Percentiles rank a stretch among this genome's conserved stretches.
Conservation (phyloP, 768 basidiomycete species). For the Suillus decipiens region DNA sequence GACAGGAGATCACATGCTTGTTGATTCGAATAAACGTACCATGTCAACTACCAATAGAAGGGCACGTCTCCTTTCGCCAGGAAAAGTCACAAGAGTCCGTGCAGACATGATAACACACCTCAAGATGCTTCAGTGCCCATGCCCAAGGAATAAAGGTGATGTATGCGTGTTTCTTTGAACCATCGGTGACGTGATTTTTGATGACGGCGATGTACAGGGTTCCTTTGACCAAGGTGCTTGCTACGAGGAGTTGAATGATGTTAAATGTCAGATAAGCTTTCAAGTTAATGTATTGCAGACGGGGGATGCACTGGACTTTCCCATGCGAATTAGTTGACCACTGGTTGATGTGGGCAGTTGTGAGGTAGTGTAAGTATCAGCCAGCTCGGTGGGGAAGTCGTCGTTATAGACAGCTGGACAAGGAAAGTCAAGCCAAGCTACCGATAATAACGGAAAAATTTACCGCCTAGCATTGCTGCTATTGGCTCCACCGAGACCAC, state of each 20-base stretch:
- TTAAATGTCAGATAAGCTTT: too few species aligned
- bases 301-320: too few species aligned
- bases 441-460: not conserved
- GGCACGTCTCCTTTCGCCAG: not conserved
- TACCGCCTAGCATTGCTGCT: slow-evolving; percentile 16
- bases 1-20: not conserved
- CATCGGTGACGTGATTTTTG: too few species aligned
- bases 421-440: not conserved
- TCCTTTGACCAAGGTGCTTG: too few species aligned
- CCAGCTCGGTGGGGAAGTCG: slow-evolving; percentile 23
- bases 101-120: not conserved
- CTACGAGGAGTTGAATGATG: too few species aligned
- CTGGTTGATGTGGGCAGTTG: too few species aligned
- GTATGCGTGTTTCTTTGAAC: too few species aligned
- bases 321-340: too few species aligned
- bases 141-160: too few species aligned
- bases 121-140: too few species aligned
- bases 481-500: slow-evolving; percentile 20
- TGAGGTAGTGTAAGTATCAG: slow-evolving; percentile 19
- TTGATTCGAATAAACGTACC: not conserved
- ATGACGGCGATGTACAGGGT: too few species aligned
- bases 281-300: too few species aligned
- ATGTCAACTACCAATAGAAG: not conserved
- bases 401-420: slow-evolving; percentile 23
- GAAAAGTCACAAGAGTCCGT: not conserved